Conservation (phyloP, 768 basidiomycete species). For the Terana coerulea region DNA sequence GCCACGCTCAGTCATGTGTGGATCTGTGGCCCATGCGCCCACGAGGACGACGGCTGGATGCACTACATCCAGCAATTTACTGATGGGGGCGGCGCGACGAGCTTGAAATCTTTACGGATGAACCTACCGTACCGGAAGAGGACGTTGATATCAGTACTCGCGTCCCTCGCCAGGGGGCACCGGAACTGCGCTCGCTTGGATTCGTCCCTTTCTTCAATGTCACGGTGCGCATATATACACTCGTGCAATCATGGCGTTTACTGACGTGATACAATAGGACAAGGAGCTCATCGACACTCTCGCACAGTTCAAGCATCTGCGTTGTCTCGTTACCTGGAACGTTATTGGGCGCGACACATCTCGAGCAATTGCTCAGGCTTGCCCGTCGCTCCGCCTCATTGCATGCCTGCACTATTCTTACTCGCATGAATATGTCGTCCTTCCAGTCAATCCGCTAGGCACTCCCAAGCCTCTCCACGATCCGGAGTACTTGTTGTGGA, state of each 20-base stretch:
- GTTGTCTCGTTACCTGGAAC: constrained; percentile 14
- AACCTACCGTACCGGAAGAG: constrained; percentile 13
- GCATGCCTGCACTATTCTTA: constrained; percentile 21
- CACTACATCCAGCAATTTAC: constrained; percentile 8
- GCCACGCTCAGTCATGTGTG: constrained; percentile 16
- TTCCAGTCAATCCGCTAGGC: constrained; percentile 18
- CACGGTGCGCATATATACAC: constrained; percentile 4
- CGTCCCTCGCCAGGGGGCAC: constrained; percentile 10
- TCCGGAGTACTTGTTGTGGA: constrained; percentile 16
- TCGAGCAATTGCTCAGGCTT: constrained; percentile 12
- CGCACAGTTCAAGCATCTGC: constrained; percentile 16
- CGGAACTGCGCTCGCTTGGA: constrained; percentile 16
- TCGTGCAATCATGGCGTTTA: not conserved
- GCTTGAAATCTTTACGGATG: constrained; percentile 14
- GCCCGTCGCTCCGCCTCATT: constrained; percentile 16
- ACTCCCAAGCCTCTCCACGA: constrained; percentile 15
- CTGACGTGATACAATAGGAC: constrained; percentile 7
- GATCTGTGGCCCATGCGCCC: constrained; percentile 12
- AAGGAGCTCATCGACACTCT: constrained; percentile 11
- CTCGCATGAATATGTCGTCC: constrained; percentile 17
- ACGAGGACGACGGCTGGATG: constrained; percentile 13
- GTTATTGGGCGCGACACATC: constrained; percentile 15
- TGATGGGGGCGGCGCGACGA: not conserved
- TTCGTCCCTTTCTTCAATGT: constrained; percentile 13
- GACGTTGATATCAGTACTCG: constrained; percentile 2